These are phyloP conservation scores for Paralagenidium karlingii DNA, from an alignment of 352 stramenopile species.

Conservation along the genomic window DNA sequence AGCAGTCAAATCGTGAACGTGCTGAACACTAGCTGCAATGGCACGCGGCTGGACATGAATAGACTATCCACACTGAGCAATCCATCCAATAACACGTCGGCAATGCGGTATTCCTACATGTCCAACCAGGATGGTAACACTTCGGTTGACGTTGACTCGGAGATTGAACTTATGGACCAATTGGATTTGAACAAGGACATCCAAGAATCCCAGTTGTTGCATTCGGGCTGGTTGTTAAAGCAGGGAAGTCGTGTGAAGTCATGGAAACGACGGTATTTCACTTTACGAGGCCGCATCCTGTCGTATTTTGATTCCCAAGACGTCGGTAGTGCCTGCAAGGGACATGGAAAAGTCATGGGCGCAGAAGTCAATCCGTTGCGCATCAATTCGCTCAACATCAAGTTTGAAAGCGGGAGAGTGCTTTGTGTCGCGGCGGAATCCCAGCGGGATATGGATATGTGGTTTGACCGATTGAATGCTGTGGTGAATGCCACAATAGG, in stretches of 20 bases:
- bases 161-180: conserved; percentile 34
- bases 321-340: conserved; percentile 58
- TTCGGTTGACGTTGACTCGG: conserved; percentile 38
- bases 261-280: conserved; percentile 76
- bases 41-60: too few species aligned
- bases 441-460: conserved; percentile 52
- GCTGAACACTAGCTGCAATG: background rate
- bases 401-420: conserved; percentile 61
- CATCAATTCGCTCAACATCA: conserved; percentile 53
- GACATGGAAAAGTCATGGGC: conserved; percentile 56
- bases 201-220: conserved; percentile 26
- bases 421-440: conserved; percentile 55
- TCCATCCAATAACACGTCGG: too few species aligned
- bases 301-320: conserved; percentile 78
- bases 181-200: conserved; percentile 43
- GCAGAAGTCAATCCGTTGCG: conserved; percentile 62
- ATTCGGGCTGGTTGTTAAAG: conserved; percentile 74
- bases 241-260: conserved; percentile 64
- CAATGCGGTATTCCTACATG: background rate
- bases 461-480: conserved; percentile 59
- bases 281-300: conserved; percentile 55
- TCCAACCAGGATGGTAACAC: too few species aligned
- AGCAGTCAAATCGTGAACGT: conserved; percentile 10
- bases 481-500: conserved; percentile 41
- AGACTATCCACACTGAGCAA: too few species aligned